Evolutionary conservation across 768 basidiomycete species (phyloP), one percentile per base, ranked within the genome.

Genomic region (Rhizopogon salebrosus): DNA sequence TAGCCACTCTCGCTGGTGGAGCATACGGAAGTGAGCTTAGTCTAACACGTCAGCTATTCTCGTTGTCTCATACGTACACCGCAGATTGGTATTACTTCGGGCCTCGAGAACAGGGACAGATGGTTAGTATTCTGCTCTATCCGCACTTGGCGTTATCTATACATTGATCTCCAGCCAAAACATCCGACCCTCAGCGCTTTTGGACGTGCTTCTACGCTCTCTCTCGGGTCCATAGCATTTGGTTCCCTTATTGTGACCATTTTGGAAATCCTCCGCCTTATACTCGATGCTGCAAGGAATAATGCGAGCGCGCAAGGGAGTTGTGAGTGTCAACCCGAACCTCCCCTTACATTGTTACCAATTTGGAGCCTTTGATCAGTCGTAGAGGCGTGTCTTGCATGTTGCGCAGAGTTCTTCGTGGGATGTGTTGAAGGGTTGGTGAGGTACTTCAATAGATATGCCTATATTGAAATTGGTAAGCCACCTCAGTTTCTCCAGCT

Each of bases 391-490:
- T 84, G 82, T 60, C 70, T 92, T 42, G 87, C 87, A 6, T 86
- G 89, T 60, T 89, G 88, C 57, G 89, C 91, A 0, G 79, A 81
- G 23, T 92, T 87, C 64, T 87, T 85, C 66, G 70, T 92, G 27
- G 84, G 84, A 4, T 83, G 81, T 59, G 80, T 93, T 54, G 80
- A 89, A 58, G 71, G 68, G 27, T 37, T 87, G 59, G 82, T 92
- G 8, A 79, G 83, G 64, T 92, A 85, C 69, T 92, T 92, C 74
- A 93, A 92, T 66, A 82, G 83, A 77, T 89, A 91, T 67, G 83
- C 85, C 23, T 89, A 87, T 60, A 90, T 92, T 58, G 87, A 92
- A 64, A 92, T 92, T 43, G 83, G 84, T 85, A 59, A 37, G 72
- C 52, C 18, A 49, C 31, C 22, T 34, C 16, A 26, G 31, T 34